These are phyloP conservation scores for Barnettozyma populi DNA, from an alignment of 805 yeast species.

Conservation along the genomic window DNA sequence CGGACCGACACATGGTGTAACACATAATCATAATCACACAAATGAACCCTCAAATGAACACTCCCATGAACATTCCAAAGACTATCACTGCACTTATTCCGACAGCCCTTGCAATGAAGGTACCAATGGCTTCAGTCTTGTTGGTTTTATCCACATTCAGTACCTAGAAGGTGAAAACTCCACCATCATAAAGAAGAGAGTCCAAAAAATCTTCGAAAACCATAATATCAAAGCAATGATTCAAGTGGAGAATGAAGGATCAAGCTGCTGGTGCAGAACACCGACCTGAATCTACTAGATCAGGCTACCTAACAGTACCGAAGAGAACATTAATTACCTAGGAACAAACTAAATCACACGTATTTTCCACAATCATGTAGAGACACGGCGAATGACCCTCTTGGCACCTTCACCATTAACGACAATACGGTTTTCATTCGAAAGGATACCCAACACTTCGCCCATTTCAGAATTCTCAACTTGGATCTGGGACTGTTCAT, in stretches of 20 bases:
- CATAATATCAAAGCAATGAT: conserved; percentile 51
- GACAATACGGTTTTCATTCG: conserved; percentile 62
- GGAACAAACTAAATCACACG: not conserved
- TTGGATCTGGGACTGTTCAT: conserved; percentile 57
- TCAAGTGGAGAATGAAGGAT: conserved; percentile 62
- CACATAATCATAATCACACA: conserved; percentile 20
- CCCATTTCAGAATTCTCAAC: conserved; percentile 69
- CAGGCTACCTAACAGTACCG: not conserved
- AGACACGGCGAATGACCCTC: conserved; percentile 40
- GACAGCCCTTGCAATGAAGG: conserved; percentile 13
- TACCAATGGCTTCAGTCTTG: conserved; percentile 30
- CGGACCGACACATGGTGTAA: not conserved
- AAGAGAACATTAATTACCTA: not conserved
- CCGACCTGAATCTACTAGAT: conserved; percentile 6
- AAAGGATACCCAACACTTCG: conserved; percentile 61
- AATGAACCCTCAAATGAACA: conserved; percentile 28
- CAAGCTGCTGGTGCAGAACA: conserved; percentile 64
- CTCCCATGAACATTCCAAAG: conserved; percentile 14
- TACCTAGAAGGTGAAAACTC: conserved; percentile 59
- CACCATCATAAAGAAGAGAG: conserved; percentile 52
- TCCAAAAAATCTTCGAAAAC: conserved; percentile 46
- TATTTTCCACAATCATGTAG: not conserved
- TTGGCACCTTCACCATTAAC: conserved; percentile 70
- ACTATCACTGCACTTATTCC: conserved; percentile 5
- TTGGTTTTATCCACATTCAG: conserved; percentile 84